phyloP scores from a whole-genome alignment of 345 rosid genomes.

The Populus deltoides region DNA sequence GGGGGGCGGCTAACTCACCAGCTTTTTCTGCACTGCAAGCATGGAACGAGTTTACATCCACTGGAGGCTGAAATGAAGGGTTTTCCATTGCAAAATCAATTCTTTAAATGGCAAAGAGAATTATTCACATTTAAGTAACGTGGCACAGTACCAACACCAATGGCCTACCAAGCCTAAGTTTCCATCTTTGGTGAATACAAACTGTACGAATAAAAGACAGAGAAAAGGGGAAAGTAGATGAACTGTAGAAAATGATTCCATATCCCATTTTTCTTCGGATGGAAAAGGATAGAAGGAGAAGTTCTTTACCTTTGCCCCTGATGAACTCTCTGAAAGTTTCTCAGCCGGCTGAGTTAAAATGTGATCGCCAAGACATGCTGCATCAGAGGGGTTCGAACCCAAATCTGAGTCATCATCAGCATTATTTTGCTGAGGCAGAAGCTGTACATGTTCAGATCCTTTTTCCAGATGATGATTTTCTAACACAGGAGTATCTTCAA shows the following conservation, averaged over 20 bases:
- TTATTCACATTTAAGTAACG: not conserved
- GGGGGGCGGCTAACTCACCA: conserved; percentile 26
- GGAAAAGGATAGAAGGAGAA: not conserved
- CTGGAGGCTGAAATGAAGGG: conserved; percentile 27
- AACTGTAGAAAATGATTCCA: not conserved
- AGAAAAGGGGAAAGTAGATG: not conserved
- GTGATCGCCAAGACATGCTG: conserved; percentile 14
- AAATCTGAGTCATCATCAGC: conserved; percentile 13
- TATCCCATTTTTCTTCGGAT: not conserved
- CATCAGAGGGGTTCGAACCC: conserved; percentile 7
- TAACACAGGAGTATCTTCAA: conserved; percentile 44
- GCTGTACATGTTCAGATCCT: conserved; percentile 12
- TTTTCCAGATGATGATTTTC: conserved; percentile 15
- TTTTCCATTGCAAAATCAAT: conserved; percentile 12
- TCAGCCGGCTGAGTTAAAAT: conserved; percentile 18
- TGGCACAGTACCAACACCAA: not conserved
- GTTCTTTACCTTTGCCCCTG: conserved; percentile 34
- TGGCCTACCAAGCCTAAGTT: not conserved
- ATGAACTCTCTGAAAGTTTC: conserved; percentile 21
- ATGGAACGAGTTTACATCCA: conserved; percentile 14
- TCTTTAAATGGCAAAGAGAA: conserved; percentile 12
- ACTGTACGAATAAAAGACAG: not conserved
- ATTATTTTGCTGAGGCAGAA: conserved; percentile 10
- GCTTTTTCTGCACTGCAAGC: conserved; percentile 16
- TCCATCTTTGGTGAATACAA: not conserved